These are phyloP conservation scores for Linnemannia exigua DNA, from an alignment of 192 early-diverging fungal species.

Conservation along the genomic window DNA sequence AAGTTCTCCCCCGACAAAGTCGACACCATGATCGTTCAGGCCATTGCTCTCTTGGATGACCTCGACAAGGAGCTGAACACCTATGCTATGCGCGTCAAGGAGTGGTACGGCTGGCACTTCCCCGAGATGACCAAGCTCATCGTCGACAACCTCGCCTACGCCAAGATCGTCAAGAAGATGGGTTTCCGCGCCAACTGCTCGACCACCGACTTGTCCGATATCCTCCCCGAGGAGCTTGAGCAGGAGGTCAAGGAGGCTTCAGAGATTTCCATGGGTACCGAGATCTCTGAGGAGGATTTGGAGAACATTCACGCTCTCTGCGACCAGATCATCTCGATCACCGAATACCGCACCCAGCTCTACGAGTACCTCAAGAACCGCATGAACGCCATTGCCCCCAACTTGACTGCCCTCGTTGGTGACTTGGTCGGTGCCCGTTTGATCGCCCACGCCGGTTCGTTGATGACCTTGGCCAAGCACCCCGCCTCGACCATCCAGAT, in stretches of 20 bases:
- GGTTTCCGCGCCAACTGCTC: slow-evolving; percentile 91
- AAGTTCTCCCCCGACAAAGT: slow-evolving; percentile 99
- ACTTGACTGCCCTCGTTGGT: slow-evolving; percentile 94
- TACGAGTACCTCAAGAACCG: slow-evolving; percentile 99
- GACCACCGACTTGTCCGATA: slow-evolving; percentile 80
- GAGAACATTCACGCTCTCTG: slow-evolving; percentile 94
- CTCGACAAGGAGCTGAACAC: slow-evolving; percentile 99
- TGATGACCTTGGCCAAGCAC: slow-evolving; percentile 98
- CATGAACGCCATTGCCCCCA: slow-evolving; percentile 93
- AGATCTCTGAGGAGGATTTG: slow-evolving; percentile 97
- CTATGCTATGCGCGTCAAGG: slow-evolving; percentile 81
- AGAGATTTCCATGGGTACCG: slow-evolving; percentile 99
- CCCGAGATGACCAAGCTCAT: slow-evolving; percentile 98
- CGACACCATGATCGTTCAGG: slow-evolving; percentile 99
- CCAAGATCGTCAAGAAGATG: slow-evolving; percentile 91
- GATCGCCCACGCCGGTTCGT: slow-evolving; percentile 96
- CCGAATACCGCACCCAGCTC: slow-evolving; percentile 95
- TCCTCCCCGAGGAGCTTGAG: slow-evolving; percentile 95
- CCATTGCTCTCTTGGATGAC: slow-evolving; percentile 97
- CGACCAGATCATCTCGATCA: slow-evolving; percentile 96
- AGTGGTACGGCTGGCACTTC: slow-evolving; percentile 99
- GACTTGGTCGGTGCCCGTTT: slow-evolving; percentile 98
- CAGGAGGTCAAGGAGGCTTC: slow-evolving; percentile 96
- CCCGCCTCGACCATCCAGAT: slow-evolving; percentile 99
- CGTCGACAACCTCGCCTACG: slow-evolving; percentile 95